These are phyloP conservation scores for Naganishia antarctica DNA, from an alignment of 768 basidiomycete species.

Conservation along the genomic window DNA sequence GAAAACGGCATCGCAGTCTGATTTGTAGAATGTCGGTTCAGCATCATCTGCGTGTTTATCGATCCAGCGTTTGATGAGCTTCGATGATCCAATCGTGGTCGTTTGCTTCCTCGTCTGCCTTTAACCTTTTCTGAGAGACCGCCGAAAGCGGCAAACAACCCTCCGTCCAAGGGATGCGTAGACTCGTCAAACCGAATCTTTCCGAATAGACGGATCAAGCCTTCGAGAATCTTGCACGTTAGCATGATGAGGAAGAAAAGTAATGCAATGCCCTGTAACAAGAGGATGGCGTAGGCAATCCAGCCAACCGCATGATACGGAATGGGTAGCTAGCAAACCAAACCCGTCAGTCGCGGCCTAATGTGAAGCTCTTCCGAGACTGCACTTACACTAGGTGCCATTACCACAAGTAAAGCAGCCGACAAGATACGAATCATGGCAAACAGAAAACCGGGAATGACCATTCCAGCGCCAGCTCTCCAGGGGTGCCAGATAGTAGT, in stretches of 20 bases:
- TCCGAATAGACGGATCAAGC: slow-evolving; percentile 68
- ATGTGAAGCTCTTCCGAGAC: slow-evolving; percentile 29
- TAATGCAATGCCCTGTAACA: slow-evolving; percentile 73
- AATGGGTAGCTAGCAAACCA: slow-evolving; percentile 65
- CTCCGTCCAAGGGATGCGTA: slow-evolving; percentile 71
- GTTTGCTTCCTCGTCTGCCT: slow-evolving; percentile 38
- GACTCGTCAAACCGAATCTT: slow-evolving; percentile 79
- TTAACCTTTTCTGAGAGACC: slow-evolving; percentile 61
- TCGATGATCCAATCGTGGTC: slow-evolving; percentile 39
- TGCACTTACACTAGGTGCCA: slow-evolving; percentile 74
- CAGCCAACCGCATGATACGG: slow-evolving; percentile 75
- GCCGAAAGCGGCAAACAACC: slow-evolving; percentile 65
- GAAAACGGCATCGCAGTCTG: slow-evolving; percentile 14
- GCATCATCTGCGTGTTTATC: slow-evolving; percentile 48
- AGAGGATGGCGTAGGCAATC: slow-evolving; percentile 87
- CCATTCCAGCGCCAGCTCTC: slow-evolving; percentile 96
- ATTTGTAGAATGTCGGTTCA: slow-evolving; percentile 42
- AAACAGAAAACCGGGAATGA: slow-evolving; percentile 85
- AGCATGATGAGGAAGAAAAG: slow-evolving; percentile 77
- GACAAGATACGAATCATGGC: slow-evolving; percentile 85
- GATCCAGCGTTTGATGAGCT: slow-evolving; percentile 30
- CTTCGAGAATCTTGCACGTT: slow-evolving; percentile 77
- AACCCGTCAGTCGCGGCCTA: slow-evolving; percentile 3
- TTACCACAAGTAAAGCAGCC: slow-evolving; percentile 80
- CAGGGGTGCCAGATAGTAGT: slow-evolving; percentile 95